Evolutionary conservation across 148 eudicot species (phyloP), one percentile per base, ranked within the genome.

Genomic region (Rhododendron mucronatum): DNA sequence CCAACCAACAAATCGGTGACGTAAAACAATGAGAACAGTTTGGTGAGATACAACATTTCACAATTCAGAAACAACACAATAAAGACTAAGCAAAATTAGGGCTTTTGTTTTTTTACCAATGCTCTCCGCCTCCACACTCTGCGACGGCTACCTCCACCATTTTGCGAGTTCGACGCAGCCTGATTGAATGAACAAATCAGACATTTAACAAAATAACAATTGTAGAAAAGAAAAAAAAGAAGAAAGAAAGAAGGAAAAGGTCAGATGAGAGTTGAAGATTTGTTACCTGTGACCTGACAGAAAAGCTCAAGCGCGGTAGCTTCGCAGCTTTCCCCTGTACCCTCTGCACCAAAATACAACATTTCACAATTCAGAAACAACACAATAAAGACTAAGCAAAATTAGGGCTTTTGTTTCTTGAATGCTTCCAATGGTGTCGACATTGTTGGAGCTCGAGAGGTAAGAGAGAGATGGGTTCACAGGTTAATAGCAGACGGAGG

Each of bases 81-180:
- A 50, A 51, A 5, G 26, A 84, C 23, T 74, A 28, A 84, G 10
- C 6, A 21, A 33, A 45, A 73, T 28, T 61, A n/a, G 44, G 44
- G 59, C 20, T 15, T 53, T 16, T 13, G 30, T 26, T 14, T 79
- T 30, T 57, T 63, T 90, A 96, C 99, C 98, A 95, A 88, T 92
- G 91, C 91, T 88, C 98, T 92, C 78, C 99, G 94, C 84, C 99
- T 93, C 98, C 99, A 96, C 26, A 96, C 95, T 73, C 84, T 88
- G 86, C 93, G 91, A 21, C 90, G 47, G 85, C 91, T 84, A 77
- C 86, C 85, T 59, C 91, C 92, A 35, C 71, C 91, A 75, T 87
- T 81, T 77, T 83, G 85, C 23, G 92, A 84, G 48, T 81, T 91
- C 44, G 93, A 84, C 47, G 57, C 65, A n/a, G 51, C 92, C 96